Evolutionary conservation across 139 green algal genomes (phyloP).

Genomic region (Dunaliella sp.): DNA sequence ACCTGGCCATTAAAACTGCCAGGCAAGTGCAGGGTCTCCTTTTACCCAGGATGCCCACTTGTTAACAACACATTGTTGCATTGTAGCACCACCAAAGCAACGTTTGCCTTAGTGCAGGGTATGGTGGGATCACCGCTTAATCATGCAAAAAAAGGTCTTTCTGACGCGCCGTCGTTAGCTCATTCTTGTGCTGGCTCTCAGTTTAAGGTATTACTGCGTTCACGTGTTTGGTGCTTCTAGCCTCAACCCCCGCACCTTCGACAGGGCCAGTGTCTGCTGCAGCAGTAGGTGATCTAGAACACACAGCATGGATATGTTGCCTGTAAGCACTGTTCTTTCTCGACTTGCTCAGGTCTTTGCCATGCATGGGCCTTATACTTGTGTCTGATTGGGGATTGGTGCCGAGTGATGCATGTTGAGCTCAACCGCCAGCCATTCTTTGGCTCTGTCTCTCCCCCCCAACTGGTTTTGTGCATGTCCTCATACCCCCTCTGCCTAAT

Average conservation of each 20-base stretch:
- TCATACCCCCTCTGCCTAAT: neutral
- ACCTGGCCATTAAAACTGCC: slow-evolving; percentile 30
- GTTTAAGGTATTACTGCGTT: neutral
- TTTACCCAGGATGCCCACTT: slow-evolving; percentile 3
- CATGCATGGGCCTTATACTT: neutral
- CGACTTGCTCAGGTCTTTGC: too few relatives aligned
- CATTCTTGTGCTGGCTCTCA: neutral
- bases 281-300: neutral
- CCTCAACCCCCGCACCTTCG: neutral
- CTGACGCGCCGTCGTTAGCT: neutral
- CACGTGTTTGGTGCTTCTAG: neutral
- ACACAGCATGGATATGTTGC: neutral
- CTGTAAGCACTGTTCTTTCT: neutral
- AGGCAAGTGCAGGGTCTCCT: neutral
- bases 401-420: too few relatives aligned
- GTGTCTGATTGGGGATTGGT: too few relatives aligned
- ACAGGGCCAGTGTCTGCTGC: neutral
- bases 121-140: too few relatives aligned
- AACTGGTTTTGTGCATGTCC: neutral
- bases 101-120: too few relatives aligned
- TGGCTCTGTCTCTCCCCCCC: neutral
- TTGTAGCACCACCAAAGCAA: neutral
- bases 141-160: neutral
- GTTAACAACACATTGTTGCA: neutral
- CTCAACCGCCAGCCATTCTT: neutral